Evolutionary conservation across 495 filamentous ascomycete genomes (phyloP).

Genomic region (Margaritispora aquatica): DNA sequence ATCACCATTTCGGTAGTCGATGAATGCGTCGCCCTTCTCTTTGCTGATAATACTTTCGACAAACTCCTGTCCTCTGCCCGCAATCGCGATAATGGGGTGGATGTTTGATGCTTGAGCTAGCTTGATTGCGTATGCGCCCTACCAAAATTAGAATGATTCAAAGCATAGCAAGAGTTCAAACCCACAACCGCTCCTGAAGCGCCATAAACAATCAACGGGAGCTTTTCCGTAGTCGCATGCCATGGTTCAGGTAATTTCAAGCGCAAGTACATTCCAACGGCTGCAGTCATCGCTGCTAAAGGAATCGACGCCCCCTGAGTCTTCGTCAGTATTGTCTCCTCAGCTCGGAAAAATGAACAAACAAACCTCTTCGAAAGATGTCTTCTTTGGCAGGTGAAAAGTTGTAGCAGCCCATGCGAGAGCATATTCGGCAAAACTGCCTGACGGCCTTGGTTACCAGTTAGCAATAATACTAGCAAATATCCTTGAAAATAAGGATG

Average conservation of each 20-base stretch:
- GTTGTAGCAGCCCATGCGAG: constrained; percentile 57
- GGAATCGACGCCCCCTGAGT: constrained; percentile 56
- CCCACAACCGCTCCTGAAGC: constrained; percentile 51
- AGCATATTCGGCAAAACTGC: constrained; percentile 69
- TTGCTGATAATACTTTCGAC: constrained; percentile 56
- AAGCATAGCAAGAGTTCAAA: not conserved
- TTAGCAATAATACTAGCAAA: too few relatives aligned
- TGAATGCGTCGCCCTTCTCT: constrained; percentile 58
- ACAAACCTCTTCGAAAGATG: constrained; percentile 55
- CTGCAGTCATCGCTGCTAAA: constrained; percentile 69
- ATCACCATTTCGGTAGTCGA: constrained; percentile 65
- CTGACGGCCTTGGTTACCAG: constrained; percentile 36
- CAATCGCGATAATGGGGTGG: constrained; percentile 65
- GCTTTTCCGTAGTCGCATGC: constrained; percentile 36
- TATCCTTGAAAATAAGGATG: too few relatives aligned
- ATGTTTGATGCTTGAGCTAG: constrained; percentile 61
- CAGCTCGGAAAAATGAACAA: not conserved
- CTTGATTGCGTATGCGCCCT: constrained; percentile 61
- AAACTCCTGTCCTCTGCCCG: constrained; percentile 51
- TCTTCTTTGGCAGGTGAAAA: constrained; percentile 60
- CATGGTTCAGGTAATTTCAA: constrained; percentile 62
- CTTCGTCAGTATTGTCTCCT: not conserved
- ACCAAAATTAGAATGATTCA: not conserved
- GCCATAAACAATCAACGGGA: constrained; percentile 54
- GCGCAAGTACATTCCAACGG: constrained; percentile 52